These are phyloP conservation scores for Wallacemonas sp. DNA, from an alignment of 208 protist species.

Conservation along the genomic window DNA sequence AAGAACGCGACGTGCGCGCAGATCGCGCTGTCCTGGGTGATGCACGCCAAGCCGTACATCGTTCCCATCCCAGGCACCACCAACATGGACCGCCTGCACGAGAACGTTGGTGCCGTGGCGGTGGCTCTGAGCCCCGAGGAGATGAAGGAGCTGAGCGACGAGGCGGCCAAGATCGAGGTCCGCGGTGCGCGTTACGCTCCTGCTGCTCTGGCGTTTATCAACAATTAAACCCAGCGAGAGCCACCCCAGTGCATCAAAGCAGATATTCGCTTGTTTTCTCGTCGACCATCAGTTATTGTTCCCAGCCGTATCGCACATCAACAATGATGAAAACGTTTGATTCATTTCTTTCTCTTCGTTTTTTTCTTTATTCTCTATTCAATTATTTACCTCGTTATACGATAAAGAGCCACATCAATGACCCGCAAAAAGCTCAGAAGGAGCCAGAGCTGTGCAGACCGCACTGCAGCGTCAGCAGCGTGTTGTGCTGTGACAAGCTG, in stretches of 20 bases:
- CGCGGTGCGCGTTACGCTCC: slow-evolving; percentile 23
- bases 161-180: slow-evolving; percentile 7
- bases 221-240: slow-evolving; percentile 18
- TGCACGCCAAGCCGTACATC: slow-evolving; percentile 30
- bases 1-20: slow-evolving; percentile 25
- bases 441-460: too few species aligned
- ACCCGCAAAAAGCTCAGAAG: too few species aligned
- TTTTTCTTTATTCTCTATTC: neutral
- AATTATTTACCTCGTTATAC: too few species aligned
- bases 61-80: slow-evolving; percentile 36
- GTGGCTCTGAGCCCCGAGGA: slow-evolving; percentile 23
- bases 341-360: neutral
- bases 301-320: neutral
- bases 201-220: slow-evolving; percentile 9
- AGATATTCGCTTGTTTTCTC: slow-evolving; percentile 12
- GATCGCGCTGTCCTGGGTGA: slow-evolving; percentile 37
- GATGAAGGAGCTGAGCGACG: slow-evolving; percentile 22
- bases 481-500: too few species aligned
- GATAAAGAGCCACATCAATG: too few species aligned
- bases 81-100: slow-evolving; percentile 22
- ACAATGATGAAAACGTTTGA: neutral
- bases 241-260: too few species aligned
- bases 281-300: too few species aligned
- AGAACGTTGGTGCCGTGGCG: slow-evolving; percentile 21
- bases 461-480: too few species aligned